Base-by-base conservation (phyloP, 2,329 filamentous ascomycete species). In the Mycosphaerella sp. region DNA sequence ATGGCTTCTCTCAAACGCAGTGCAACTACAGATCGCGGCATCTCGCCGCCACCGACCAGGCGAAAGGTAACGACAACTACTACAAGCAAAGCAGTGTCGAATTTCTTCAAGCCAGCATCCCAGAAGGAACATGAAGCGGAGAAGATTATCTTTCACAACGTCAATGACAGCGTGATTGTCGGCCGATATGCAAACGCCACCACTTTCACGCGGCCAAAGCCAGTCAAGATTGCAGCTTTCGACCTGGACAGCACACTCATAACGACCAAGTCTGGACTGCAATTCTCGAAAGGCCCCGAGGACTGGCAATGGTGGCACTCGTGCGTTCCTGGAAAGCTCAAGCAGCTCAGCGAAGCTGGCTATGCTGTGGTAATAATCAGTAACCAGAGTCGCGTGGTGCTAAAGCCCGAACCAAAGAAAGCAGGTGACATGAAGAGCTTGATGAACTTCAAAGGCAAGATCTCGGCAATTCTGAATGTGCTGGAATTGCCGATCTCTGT, bases 271-370 rank as follows among this genome's bases (percentile, higher is more conserved):
- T 95, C 89, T 0, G 89, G 89, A 6, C 93, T 88, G 69, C 85
- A 79, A 44, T 91, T 91, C 63, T 78, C 81, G 2, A 78, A 78
- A 45, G 80, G 82, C 58, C 79, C 83, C 0, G 74, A 75, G 3
- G 91, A 97, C 66, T 98, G 93, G 93, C 89, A 87, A 68, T 98
- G 93, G 93, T 97, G 89, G 89, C 74, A 94, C 66, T 61, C 71
- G 12, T 76, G 71, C 14, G 86, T 97, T 0, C 88, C 89, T 1
- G 70, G 68, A 0, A 80, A 73, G 46, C 68, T 98, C 14, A 80
- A 78, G 58, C 73, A 82, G 53, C 74, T 97, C 1, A 79, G 88
- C 62, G 73, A 80, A 9, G 79, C 93, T 59, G 88, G 86, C 27
- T 94, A 87, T 68, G 79, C 79, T 41, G 71, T 97, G 10, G 79